A percentile compares a stretch with the other conserved stretches of the same genome.
These are phyloP conservation scores for Thalassiosira tumida DNA, from an alignment of 352 stramenopile species.

Conservation along the genomic window DNA sequence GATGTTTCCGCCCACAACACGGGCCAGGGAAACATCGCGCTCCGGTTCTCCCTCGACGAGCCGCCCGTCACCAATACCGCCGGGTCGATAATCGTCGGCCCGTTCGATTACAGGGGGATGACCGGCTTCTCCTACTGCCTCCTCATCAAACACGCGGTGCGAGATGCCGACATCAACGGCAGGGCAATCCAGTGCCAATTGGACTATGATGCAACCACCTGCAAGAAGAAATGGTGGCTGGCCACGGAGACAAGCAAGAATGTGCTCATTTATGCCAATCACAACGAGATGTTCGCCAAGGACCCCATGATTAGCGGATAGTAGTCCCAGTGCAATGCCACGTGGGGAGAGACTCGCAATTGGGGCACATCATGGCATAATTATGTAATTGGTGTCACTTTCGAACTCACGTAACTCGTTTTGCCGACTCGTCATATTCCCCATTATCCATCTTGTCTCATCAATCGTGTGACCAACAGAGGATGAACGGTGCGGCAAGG, in stretches of 20 bases:
- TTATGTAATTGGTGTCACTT: too few species aligned
- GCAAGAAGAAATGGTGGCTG: neutral
- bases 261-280: constrained; percentile 43
- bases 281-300: constrained; percentile 32
- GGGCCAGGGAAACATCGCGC: constrained; percentile 4
- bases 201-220: neutral
- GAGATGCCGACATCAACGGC: neutral
- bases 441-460: too few species aligned
- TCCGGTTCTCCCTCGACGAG: neutral
- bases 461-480: too few species aligned
- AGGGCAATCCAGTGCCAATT: neutral
- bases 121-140: neutral
- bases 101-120: constrained; percentile 1
- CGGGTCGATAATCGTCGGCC: neutral
- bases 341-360: neutral
- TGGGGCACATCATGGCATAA: too few species aligned
- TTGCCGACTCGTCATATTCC: too few species aligned
- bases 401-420: too few species aligned
- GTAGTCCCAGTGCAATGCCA: neutral
- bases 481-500: neutral
- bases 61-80: too few species aligned
- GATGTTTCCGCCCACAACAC: neutral
- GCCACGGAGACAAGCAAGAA: neutral
- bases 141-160: neutral
- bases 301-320: constrained; percentile 13